These are phyloP conservation scores for Zoysia matrella DNA, from an alignment of 202 grass and related monocot species.

Conservation along the genomic window DNA sequence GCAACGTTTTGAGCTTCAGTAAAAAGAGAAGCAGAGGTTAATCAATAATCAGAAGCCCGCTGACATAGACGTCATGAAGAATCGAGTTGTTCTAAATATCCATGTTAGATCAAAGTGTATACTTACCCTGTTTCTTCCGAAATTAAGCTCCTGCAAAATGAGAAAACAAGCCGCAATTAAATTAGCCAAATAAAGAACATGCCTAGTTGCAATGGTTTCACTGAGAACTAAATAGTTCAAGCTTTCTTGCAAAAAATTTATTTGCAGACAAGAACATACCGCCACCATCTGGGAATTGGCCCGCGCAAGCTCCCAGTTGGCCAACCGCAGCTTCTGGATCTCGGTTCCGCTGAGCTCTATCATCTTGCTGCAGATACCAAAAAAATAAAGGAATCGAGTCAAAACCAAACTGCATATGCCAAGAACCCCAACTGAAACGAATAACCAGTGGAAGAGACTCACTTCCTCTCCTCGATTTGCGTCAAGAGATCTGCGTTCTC, in stretches of 20 bases:
- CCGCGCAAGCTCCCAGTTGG: conserved; percentile 61
- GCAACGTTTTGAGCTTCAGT: conserved; percentile 55
- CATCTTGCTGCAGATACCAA: conserved; percentile 47
- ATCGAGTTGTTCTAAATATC: background rate
- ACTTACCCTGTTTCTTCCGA: conserved; percentile 58
- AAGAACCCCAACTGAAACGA: conserved; percentile 23
- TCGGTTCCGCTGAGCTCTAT: conserved; percentile 46
- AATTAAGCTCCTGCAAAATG: conserved; percentile 55
- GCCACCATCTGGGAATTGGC: conserved; percentile 51
- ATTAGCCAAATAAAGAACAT: too few species aligned
- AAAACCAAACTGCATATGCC: background rate
- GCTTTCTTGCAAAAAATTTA: background rate
- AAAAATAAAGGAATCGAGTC: conserved; percentile 26
- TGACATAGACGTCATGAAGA: background rate
- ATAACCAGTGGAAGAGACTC: conserved; percentile 21
- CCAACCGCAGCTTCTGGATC: conserved; percentile 53
- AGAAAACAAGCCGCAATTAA: too few species aligned
- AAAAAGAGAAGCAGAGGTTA: background rate
- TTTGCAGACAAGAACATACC: conserved; percentile 12
- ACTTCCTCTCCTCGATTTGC: conserved; percentile 62
- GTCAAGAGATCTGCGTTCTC: conserved; percentile 55
- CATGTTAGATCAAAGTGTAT: background rate
- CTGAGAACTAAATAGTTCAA: background rate
- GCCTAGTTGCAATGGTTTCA: background rate
- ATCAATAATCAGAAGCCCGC: background rate